Percentiles rank a stretch among this genome's conserved stretches.
Evolutionary conservation across 805 yeast species (phyloP).

Genomic region (Kuraishia molischiana): DNA sequence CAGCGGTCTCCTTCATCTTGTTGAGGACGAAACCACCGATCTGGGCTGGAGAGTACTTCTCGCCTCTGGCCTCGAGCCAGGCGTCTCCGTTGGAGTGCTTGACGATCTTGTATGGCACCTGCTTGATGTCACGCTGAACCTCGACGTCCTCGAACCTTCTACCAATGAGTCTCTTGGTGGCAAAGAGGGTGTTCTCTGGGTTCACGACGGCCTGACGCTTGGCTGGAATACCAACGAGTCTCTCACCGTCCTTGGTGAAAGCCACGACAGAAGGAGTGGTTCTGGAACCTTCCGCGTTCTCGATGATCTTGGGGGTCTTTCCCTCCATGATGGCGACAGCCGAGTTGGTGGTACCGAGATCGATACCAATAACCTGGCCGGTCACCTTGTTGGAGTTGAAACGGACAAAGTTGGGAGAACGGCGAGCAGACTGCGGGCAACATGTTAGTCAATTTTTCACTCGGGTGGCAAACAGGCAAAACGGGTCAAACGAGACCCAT

Average conservation of each 20-base stretch:
- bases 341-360: conserved; percentile 79
- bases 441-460: too few species aligned
- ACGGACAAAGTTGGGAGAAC: conserved; percentile 5
- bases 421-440: conserved; percentile 1
- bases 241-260: conserved; percentile 35
- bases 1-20: conserved; percentile 98
- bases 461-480: neutral
- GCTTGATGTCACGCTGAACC: conserved; percentile 55
- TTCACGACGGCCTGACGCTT: conserved; percentile 70
- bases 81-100: conserved; percentile 60
- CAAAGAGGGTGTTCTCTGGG: conserved; percentile 70
- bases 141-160: conserved; percentile 59
- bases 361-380: conserved; percentile 63
- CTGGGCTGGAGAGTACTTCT: conserved; percentile 54
- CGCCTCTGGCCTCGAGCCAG: conserved; percentile 43
- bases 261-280: conserved; percentile 80
- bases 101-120: conserved; percentile 55
- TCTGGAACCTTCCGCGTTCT: conserved; percentile 70
- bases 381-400: conserved; percentile 20
- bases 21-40: conserved; percentile 68
- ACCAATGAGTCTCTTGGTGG: conserved; percentile 77
- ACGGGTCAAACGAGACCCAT: neutral
- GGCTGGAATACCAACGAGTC: conserved; percentile 60
- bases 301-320: conserved; percentile 53
- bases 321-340: conserved; percentile 75